Percentiles rank a stretch among this genome's conserved stretches.
Conservation (phyloP, 352 stramenopile species). For the Globisporangium nunn region DNA sequence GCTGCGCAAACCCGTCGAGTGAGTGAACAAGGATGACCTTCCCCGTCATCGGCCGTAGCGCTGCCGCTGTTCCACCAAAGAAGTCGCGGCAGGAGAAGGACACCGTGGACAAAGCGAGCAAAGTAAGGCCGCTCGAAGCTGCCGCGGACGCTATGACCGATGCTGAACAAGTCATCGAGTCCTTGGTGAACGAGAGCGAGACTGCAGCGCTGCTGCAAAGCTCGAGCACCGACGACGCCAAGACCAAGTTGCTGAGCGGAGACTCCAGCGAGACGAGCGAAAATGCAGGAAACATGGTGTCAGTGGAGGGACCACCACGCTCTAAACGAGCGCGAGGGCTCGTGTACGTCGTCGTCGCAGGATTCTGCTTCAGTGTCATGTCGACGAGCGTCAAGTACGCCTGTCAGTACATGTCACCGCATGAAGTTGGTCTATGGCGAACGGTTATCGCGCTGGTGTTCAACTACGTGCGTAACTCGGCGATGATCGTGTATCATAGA, state of each 20-base stretch:
- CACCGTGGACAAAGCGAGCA: not conserved
- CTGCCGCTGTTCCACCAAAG: not conserved
- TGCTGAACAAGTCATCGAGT: not conserved
- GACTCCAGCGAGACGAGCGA: slow-evolving; percentile 17
- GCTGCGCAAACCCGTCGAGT: too few relatives aligned
- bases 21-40: not conserved
- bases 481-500: too few relatives aligned
- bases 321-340: slow-evolving; percentile 26
- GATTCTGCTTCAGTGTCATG: slow-evolving; percentile 59
- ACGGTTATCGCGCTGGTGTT: slow-evolving; percentile 36
- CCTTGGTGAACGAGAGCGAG: not conserved
- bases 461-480: slow-evolving; percentile 31
- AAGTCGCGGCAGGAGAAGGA: not conserved
- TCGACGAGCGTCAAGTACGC: slow-evolving; percentile 60
- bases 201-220: not conserved
- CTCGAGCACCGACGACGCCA: slow-evolving; percentile 1
- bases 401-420: slow-evolving; percentile 39
- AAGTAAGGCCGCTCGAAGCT: not conserved
- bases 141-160: not conserved
- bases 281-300: not conserved
- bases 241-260: not conserved
- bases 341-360: slow-evolving; percentile 37
- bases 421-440: slow-evolving; percentile 58
- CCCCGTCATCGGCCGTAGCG: not conserved
- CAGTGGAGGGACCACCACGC: not conserved